Percentiles rank a stretch among this genome's conserved stretches.
Evolutionary conservation across 2,329 filamentous ascomycete species (phyloP).

Genomic region (Fusarium nelsonii): DNA sequence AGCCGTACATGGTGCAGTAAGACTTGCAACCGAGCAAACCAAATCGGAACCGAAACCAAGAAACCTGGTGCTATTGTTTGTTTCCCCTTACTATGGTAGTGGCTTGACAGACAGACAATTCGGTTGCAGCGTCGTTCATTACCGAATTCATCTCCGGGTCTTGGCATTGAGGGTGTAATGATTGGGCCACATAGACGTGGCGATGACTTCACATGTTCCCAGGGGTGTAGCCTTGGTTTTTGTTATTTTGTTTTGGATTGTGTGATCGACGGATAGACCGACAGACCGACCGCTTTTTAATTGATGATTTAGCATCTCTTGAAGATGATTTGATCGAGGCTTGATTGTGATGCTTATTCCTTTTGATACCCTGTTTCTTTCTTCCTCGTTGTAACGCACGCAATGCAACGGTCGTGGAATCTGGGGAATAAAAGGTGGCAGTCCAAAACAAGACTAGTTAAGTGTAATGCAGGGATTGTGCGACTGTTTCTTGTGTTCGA

Average conservation of each 20-base stretch:
- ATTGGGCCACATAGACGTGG: constrained; percentile 42
- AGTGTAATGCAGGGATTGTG: constrained; percentile 37
- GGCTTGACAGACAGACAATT: constrained; percentile 23
- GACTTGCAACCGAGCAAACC: background rate
- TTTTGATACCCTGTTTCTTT: background rate
- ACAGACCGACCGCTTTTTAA: constrained; percentile 26
- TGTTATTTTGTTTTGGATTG: constrained; percentile 23
- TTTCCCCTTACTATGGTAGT: background rate
- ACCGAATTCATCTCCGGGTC: constrained; percentile 39
- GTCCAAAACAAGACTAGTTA: constrained; percentile 22
- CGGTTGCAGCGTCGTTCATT: constrained; percentile 35
- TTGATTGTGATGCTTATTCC: constrained; percentile 6
- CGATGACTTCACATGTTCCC: constrained; percentile 47
- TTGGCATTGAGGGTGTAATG: constrained; percentile 29
- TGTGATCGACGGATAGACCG: constrained; percentile 15
- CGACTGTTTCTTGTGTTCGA: constrained; percentile 19
- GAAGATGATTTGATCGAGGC: constrained; percentile 1
- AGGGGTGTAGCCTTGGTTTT: constrained; percentile 24
- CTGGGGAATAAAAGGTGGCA: constrained; percentile 16
- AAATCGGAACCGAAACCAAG: background rate
- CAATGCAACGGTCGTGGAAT: constrained; percentile 29
- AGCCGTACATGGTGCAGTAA: background rate
- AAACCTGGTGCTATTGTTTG: constrained; percentile 3
- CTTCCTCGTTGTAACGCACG: constrained; percentile 14
- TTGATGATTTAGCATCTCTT: constrained; percentile 6